Conservation (phyloP, 2,329 filamentous ascomycete genomes). For the Aureobasidium lini region DNA sequence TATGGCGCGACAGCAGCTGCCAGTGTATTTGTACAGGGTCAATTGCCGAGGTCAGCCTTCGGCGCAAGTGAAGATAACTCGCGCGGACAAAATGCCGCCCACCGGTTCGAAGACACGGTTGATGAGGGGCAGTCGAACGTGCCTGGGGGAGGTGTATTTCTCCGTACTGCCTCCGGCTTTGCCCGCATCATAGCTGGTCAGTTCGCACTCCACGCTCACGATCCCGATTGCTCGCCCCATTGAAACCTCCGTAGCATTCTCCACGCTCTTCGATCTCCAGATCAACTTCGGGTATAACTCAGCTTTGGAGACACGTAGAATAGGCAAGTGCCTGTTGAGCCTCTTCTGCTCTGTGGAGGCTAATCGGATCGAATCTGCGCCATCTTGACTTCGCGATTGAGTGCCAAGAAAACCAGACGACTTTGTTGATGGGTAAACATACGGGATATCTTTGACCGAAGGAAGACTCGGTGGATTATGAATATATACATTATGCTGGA, state of each 20-base stretch:
- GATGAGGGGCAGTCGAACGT: not conserved
- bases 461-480: not conserved
- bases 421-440: not conserved
- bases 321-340: no score
- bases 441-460: not conserved
- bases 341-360: no score
- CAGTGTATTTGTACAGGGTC: not conserved
- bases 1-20: not conserved
- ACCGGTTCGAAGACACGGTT: not conserved
- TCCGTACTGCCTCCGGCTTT: not conserved
- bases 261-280: not conserved
- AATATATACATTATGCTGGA: constrained; percentile 6
- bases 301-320: not conserved
- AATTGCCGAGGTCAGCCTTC: constrained; percentile 5
- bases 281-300: not conserved
- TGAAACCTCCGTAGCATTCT: not conserved
- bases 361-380: not conserved
- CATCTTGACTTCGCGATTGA: not conserved
- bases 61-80: constrained; percentile 8
- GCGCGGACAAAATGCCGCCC: constrained; percentile 7
- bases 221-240: not conserved
- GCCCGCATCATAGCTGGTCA: constrained; percentile 2
- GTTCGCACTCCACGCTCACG: not conserved
- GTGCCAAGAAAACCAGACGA: not conserved
- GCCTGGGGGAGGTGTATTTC: not conserved